These are phyloP conservation scores for Wickerhamomyces bisporus DNA, from an alignment of 805 yeast genomes.

Conservation along the genomic window DNA sequence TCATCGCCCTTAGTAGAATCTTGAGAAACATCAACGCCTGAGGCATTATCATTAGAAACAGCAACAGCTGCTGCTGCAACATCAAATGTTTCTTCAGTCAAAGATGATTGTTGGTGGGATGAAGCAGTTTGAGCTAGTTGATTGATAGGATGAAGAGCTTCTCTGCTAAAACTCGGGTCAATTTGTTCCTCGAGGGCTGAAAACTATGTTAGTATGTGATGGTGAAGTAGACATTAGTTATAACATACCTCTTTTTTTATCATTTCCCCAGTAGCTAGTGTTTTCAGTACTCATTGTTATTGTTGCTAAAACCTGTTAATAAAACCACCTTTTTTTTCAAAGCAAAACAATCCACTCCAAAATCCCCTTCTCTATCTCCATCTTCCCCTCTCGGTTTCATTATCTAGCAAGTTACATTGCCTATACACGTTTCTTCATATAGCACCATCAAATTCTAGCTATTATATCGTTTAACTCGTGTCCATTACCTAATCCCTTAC, in stretches of 20 bases:
- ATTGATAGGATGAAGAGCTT: constrained; percentile 13
- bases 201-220: constrained; percentile 10
- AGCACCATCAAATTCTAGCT: no score
- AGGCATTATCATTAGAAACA: constrained; percentile 13
- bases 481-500: constrained; percentile 11
- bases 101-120: constrained; percentile 5
- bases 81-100: constrained; percentile 20
- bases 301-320: not conserved
- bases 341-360: no score
- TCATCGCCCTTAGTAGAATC: not conserved
- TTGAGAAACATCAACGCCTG: constrained; percentile 20
- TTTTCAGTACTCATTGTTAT: constrained; percentile 12
- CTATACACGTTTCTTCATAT: no score
- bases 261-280: constrained; percentile 12
- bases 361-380: no score
- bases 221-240: not conserved
- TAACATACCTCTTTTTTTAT: constrained; percentile 14
- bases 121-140: constrained; percentile 5
- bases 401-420: no score
- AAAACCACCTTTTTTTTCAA: no score
- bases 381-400: no score
- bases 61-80: constrained; percentile 35
- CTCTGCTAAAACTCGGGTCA: constrained; percentile 26
- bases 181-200: constrained; percentile 23
- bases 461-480: no score